These are phyloP conservation scores for Sanghuangporus sanghuang DNA, from an alignment of 1,284 basidiomycete species.

Conservation along the genomic window DNA sequence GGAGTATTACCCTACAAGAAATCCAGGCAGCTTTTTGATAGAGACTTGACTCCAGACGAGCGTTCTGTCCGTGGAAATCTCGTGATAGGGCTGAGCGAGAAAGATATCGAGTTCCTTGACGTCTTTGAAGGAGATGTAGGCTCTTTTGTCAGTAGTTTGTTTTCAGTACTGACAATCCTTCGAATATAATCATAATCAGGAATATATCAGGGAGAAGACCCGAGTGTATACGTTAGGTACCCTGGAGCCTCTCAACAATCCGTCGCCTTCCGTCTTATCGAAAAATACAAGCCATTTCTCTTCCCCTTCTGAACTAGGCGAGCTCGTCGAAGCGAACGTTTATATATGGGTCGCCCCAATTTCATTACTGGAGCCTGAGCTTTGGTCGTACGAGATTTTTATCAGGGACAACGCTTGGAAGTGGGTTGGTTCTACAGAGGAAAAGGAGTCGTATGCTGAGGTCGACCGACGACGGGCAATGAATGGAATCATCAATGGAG, in stretches of 20 bases:
- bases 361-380: slow-evolving; percentile 43
- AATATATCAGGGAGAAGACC: slow-evolving; percentile 60
- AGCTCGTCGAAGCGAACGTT: slow-evolving; percentile 47
- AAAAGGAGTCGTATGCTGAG: slow-evolving; percentile 39
- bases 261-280: slow-evolving; percentile 35
- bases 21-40: slow-evolving; percentile 38
- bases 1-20: slow-evolving; percentile 58
- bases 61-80: slow-evolving; percentile 64
- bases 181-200: slow-evolving; percentile 36
- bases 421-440: slow-evolving; percentile 49
- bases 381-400: slow-evolving; percentile 79
- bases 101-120: slow-evolving; percentile 61
- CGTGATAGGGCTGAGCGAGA: slow-evolving; percentile 54
- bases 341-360: slow-evolving; percentile 63
- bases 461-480: slow-evolving; percentile 37
- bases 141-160: background rate
- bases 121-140: slow-evolving; percentile 73
- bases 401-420: slow-evolving; percentile 63
- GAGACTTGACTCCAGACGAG: slow-evolving; percentile 43
- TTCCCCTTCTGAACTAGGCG: slow-evolving; percentile 28
- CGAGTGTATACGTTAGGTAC: slow-evolving; percentile 48
- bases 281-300: slow-evolving; percentile 38
- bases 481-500: slow-evolving; percentile 22
- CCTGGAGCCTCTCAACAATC: slow-evolving; percentile 30
- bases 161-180: background rate